phyloP scores from a whole-genome alignment of 108 stramenopile genomes.

The Bacterosira constricta region DNA sequence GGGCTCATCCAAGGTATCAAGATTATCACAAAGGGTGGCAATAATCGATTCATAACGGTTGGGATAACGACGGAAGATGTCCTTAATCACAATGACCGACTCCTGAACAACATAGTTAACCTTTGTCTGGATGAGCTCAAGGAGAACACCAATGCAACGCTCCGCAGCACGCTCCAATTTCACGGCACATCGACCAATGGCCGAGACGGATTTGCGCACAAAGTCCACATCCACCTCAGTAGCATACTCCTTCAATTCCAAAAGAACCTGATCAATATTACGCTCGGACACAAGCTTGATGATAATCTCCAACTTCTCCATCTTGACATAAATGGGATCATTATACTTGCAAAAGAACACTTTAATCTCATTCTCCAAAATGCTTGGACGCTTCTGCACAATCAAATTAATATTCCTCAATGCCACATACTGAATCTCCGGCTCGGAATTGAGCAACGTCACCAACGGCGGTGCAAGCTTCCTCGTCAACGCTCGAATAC shows the following conservation, averaged over 20 bases:
- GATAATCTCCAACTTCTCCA: constrained; percentile 99
- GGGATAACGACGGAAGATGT: constrained; percentile 99
- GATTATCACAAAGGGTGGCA: constrained; percentile 97
- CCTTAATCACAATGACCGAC: constrained; percentile 99
- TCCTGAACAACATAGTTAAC: constrained; percentile 99
- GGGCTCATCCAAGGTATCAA: constrained; percentile 99
- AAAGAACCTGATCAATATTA: constrained; percentile 97
- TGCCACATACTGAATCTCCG: constrained; percentile 99
- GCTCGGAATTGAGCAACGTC: constrained; percentile 95
- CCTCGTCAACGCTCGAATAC: constrained; percentile 81
- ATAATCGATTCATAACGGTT: constrained; percentile 99
- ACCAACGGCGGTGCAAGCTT: constrained; percentile 99
- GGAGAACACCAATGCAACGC: constrained; percentile 97
- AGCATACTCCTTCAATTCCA: constrained; percentile 99
- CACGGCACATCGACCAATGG: constrained; percentile 98
- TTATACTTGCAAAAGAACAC: constrained; percentile 99
- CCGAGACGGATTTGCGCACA: constrained; percentile 96
- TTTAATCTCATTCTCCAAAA: constrained; percentile 98
- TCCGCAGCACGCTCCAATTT: constrained; percentile 98
- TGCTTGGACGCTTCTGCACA: constrained; percentile 95
- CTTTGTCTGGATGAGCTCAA: constrained; percentile 99
- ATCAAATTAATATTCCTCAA: constrained; percentile 99
- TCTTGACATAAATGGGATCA: constrained; percentile 99
- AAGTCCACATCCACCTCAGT: constrained; percentile 99
- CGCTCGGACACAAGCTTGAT: constrained; percentile 96